phyloP scores from a whole-genome alignment of 2,329 filamentous ascomycete genomes.

The Dothistroma pini region DNA sequence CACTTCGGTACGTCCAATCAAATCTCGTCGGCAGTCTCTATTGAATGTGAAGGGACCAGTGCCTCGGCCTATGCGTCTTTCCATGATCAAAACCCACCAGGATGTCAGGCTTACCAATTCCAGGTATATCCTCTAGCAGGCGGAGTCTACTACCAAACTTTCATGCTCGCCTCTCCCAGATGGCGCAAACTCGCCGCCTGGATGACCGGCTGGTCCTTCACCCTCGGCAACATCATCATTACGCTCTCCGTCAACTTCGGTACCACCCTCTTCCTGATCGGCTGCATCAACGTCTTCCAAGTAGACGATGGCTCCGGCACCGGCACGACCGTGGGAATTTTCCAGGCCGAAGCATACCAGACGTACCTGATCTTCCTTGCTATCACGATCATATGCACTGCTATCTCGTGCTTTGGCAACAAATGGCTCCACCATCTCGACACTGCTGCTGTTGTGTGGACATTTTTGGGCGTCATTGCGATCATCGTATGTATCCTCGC shows the following conservation, averaged over 20 bases:
- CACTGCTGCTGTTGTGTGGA: constrained; percentile 71
- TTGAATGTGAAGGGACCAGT: too few relatives aligned
- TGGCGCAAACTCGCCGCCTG: constrained; percentile 64
- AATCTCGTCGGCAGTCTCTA: too few relatives aligned
- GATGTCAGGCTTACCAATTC: constrained; percentile 11
- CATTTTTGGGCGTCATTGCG: constrained; percentile 65
- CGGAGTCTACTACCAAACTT: constrained; percentile 75
- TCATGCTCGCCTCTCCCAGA: constrained; percentile 62
- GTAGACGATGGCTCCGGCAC: constrained; percentile 41
- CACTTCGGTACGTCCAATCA: constrained; percentile 51
- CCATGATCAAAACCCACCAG: background rate
- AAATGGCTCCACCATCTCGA: constrained; percentile 58
- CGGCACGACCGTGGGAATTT: constrained; percentile 31
- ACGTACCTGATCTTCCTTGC: constrained; percentile 49
- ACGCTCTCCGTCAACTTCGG: constrained; percentile 80
- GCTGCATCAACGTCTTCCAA: constrained; percentile 55
- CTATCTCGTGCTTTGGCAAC: constrained; percentile 52
- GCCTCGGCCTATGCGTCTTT: background rate
- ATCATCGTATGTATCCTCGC: constrained; percentile 61
- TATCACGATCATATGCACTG: constrained; percentile 50
- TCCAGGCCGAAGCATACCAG: constrained; percentile 44
- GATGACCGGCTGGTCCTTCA: constrained; percentile 72
- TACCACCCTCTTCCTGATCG: constrained; percentile 53
- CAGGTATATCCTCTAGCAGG: constrained; percentile 52
- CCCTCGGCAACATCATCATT: constrained; percentile 77